Evolutionary conservation across 2,329 filamentous ascomycete species (phyloP).

Genomic region (Cladobotryum mycophilum): DNA sequence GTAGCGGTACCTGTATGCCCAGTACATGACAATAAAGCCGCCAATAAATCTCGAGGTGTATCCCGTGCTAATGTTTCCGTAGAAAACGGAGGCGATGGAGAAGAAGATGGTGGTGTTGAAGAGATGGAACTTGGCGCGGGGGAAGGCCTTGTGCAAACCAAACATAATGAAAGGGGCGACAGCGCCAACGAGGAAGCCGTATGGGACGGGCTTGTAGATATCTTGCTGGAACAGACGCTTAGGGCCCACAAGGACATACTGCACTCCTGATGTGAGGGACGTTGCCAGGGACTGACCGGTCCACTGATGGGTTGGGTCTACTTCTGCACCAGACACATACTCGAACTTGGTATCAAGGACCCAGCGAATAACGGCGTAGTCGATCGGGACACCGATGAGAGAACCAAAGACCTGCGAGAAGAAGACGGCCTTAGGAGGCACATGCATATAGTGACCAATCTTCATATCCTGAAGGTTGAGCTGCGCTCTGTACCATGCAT

Average conservation of each 20-base stretch:
- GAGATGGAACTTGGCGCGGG: conserved; percentile 46
- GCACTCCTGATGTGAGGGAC: conserved; percentile 49
- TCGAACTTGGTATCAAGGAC: conserved; percentile 50
- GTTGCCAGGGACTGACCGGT: conserved; percentile 48
- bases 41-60: conserved; percentile 51
- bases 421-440: conserved; percentile 53
- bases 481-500: conserved; percentile 55
- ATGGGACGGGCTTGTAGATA: conserved; percentile 44
- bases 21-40: conserved; percentile 56
- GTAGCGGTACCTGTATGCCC: conserved; percentile 49
- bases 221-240: conserved; percentile 41
- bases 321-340: conserved; percentile 43
- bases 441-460: conserved; percentile 59
- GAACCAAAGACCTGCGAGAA: conserved; percentile 56
- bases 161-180: conserved; percentile 41
- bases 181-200: conserved; percentile 47
- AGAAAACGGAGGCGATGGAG: conserved; percentile 47
- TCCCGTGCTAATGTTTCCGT: conserved; percentile 56
- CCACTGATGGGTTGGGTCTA: conserved; percentile 55
- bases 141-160: conserved; percentile 46
- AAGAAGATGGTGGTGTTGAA: conserved; percentile 60
- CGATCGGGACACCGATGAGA: conserved; percentile 52
- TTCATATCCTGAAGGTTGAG: conserved; percentile 57
- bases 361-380: conserved; percentile 57
- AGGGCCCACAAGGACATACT: conserved; percentile 54